A percentile compares a stretch with the other conserved stretches of the same genome.
phyloP scores from a whole-genome alignment of 139 green algal species.

The Picochlorum sp. region DNA sequence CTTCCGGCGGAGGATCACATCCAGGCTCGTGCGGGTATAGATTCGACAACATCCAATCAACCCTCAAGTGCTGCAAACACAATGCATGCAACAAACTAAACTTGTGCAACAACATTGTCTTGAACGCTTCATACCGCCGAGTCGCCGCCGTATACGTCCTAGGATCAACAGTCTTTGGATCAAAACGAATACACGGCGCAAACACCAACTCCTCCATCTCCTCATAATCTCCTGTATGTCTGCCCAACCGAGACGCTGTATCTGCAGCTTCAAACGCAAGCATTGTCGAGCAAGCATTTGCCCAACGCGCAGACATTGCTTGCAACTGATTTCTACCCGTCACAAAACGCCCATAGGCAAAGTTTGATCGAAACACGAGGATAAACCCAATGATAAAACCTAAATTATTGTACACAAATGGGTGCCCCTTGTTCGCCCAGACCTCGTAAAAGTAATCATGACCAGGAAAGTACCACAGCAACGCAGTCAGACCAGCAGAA shows the following conservation, averaged over 20 bases:
- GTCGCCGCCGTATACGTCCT: not conserved
- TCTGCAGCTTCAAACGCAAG: constrained; percentile 6
- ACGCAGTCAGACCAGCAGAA: constrained; percentile 1
- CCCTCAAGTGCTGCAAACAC: constrained; percentile 37
- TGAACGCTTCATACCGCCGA: constrained; percentile 2
- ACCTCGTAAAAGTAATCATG: not conserved
- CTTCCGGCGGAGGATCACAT: not conserved
- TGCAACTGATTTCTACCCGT: not conserved
- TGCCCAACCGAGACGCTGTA: not conserved
- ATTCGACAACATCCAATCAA: constrained; percentile 41
- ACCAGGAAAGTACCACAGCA: not conserved
- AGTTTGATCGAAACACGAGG: constrained; percentile 1
- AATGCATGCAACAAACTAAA: constrained; percentile 39
- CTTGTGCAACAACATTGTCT: constrained; percentile 14
- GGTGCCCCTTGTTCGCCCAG: not conserved
- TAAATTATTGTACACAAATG: constrained; percentile 3
- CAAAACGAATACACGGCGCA: no score
- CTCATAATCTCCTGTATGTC: not conserved
- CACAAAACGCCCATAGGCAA: not conserved
- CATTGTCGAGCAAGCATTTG: not conserved
- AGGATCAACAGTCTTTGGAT: not conserved
- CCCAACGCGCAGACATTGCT: not conserved
- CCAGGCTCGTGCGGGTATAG: constrained; percentile 21
- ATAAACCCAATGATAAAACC: constrained; percentile 5
- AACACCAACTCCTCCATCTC: not conserved